A percentile compares a stretch with the other conserved stretches of the same genome.
Conservation (phyloP, 768 basidiomycete genomes). For the Podaxis sp. region DNA sequence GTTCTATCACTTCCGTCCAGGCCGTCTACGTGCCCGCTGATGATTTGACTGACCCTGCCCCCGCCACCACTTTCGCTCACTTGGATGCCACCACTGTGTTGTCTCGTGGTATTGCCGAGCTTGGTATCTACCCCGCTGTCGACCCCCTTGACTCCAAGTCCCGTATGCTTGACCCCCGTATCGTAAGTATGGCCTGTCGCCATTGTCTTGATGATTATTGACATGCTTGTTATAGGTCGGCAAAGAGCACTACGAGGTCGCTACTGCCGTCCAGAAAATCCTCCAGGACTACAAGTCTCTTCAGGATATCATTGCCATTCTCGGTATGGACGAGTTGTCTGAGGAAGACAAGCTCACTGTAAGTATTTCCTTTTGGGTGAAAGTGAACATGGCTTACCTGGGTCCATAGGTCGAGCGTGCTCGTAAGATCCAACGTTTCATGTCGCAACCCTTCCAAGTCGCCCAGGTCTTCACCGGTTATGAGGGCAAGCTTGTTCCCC, state of each 20-base stretch:
- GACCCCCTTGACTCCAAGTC: slow-evolving; percentile 99
- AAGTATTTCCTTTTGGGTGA: slow-evolving; percentile 29
- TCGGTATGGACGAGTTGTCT: slow-evolving; percentile 99
- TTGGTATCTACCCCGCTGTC: slow-evolving; percentile 99
- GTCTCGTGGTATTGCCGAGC: slow-evolving; percentile 98
- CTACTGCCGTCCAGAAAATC: slow-evolving; percentile 96
- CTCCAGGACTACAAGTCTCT: slow-evolving; percentile 96
- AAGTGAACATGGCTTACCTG: not conserved
- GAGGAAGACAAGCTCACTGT: slow-evolving; percentile 99
- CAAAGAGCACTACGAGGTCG: slow-evolving; percentile 92
- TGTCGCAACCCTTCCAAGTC: slow-evolving; percentile 99
- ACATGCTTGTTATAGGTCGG: slow-evolving; percentile 53
- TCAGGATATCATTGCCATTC: slow-evolving; percentile 99
- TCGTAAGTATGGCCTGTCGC: slow-evolving; percentile 51
- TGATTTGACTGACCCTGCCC: slow-evolving; percentile 99
- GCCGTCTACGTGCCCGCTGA: slow-evolving; percentile 99
- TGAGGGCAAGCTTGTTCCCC: slow-evolving; percentile 93
- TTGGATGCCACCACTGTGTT: slow-evolving; percentile 99
- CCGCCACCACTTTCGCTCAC: slow-evolving; percentile 99
- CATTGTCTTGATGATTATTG: not conserved
- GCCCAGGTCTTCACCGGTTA: slow-evolving; percentile 99
- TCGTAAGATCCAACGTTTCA: slow-evolving; percentile 99
- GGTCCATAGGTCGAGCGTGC: slow-evolving; percentile 83
- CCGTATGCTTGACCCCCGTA: slow-evolving; percentile 99
- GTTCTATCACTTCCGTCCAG: slow-evolving; percentile 99